phyloP scores from a whole-genome alignment of 1,139 yeast species.

The Lizanozyma gosingica region DNA sequence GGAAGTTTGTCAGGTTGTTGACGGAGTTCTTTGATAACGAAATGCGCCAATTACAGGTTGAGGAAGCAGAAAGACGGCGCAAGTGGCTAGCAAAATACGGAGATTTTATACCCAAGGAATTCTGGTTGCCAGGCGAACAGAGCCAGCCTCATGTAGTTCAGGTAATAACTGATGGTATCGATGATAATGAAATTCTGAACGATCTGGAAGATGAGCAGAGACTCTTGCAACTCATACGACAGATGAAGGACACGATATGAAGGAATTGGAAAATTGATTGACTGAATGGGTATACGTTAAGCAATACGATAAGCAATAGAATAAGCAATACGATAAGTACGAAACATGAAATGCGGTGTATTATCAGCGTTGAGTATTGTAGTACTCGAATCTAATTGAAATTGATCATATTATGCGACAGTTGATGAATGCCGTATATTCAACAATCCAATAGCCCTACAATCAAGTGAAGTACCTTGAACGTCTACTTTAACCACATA shows the following conservation, averaged over 20 bases:
- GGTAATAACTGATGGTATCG: slow-evolving; percentile 36
- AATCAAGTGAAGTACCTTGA: too few species aligned
- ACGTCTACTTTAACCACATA: too few species aligned
- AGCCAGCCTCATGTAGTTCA: slow-evolving; percentile 32
- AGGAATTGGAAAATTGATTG: slow-evolving; percentile 16
- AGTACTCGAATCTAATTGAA: too few species aligned
- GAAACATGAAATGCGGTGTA: too few species aligned
- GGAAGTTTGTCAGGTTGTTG: slow-evolving; percentile 23
- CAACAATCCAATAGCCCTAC: too few species aligned
- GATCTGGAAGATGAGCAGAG: slow-evolving; percentile 5
- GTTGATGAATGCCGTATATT: too few species aligned
- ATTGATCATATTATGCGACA: too few species aligned
- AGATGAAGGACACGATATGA: slow-evolving; percentile 12
- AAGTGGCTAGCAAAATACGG: slow-evolving; percentile 34
- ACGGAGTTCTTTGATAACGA: slow-evolving; percentile 28
- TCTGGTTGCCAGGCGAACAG: slow-evolving; percentile 31
- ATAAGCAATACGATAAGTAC: too few species aligned
- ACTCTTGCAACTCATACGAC: slow-evolving; percentile 4
- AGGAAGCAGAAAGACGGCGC: slow-evolving; percentile 27
- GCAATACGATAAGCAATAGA: too few species aligned
- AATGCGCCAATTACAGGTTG: slow-evolving; percentile 22
- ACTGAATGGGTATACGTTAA: too few species aligned
- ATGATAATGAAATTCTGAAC: slow-evolving; percentile 19
- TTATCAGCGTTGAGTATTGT: too few species aligned
- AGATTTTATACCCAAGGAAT: slow-evolving; percentile 34